These are phyloP conservation scores for Trametes gibbosa DNA, from an alignment of 768 basidiomycete genomes.

Conservation along the genomic window DNA sequence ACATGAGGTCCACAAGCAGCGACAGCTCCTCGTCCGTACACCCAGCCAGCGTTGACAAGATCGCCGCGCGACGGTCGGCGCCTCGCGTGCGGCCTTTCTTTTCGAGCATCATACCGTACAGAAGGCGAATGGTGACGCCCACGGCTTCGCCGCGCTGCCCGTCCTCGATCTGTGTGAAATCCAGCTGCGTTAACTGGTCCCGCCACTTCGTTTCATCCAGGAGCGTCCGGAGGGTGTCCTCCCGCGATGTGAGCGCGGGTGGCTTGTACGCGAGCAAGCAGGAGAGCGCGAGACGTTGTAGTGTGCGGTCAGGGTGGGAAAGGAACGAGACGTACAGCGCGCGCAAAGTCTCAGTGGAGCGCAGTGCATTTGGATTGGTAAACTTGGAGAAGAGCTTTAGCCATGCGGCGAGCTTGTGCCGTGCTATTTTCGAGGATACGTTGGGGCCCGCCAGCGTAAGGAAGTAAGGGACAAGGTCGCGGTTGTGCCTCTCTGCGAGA, in stretches of 20 bases:
- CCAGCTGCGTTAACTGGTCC: conserved; percentile 78
- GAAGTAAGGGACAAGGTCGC: conserved; percentile 85
- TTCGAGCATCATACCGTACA: conserved; percentile 89
- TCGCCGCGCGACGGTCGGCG: conserved; percentile 67
- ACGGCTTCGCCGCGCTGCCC: conserved; percentile 65
- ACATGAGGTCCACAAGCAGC: conserved; percentile 83
- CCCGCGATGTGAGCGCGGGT: conserved; percentile 48
- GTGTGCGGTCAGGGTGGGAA: conserved; percentile 76
- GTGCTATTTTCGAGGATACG: conserved; percentile 44
- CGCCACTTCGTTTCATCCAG: conserved; percentile 87
- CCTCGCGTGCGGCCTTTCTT: conserved; percentile 66
- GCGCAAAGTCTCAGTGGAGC: conserved; percentile 62
- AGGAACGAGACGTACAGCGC: conserved; percentile 70
- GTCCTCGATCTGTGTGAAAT: conserved; percentile 54
- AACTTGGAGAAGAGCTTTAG: conserved; percentile 88
- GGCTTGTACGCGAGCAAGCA: conserved; percentile 85
- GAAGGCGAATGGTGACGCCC: conserved; percentile 65
- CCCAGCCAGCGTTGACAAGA: conserved; percentile 66
- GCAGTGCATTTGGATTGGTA: conserved; percentile 86
- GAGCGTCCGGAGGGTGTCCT: conserved; percentile 64
- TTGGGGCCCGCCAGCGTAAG: conserved; percentile 46
- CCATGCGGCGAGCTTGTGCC: conserved; percentile 68
- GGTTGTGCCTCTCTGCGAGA: conserved; percentile 83
- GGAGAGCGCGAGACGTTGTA: conserved; percentile 73
- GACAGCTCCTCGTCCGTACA: conserved; percentile 73